A percentile compares a stretch with the other conserved stretches of the same genome.
Evolutionary conservation across 2,329 filamentous ascomycete genomes (phyloP).

Genomic region (Lachnellula cervina): DNA sequence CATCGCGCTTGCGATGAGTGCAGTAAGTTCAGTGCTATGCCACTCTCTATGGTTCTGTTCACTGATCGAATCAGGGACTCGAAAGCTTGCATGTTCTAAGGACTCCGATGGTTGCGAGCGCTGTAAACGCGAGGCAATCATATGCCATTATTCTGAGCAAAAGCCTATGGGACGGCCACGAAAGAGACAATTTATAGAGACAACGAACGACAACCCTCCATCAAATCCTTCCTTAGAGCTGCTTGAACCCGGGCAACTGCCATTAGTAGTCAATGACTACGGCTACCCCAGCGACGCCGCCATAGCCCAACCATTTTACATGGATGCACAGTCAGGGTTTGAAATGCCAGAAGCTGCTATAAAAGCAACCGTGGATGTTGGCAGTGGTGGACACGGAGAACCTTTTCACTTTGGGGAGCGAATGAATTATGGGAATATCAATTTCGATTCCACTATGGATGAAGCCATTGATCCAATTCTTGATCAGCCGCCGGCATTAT

Average conservation of each 20-base stretch:
- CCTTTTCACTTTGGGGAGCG: slow-evolving; percentile 22
- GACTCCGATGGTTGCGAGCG: slow-evolving; percentile 54
- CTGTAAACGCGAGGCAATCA: slow-evolving; percentile 52
- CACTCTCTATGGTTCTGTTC: slow-evolving; percentile 10
- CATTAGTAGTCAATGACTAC: slow-evolving; percentile 11
- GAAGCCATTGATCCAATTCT: neutral
- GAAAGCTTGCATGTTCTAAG: slow-evolving; percentile 63
- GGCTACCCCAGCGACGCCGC: slow-evolving; percentile 7
- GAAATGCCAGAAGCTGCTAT: neutral
- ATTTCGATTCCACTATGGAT: slow-evolving; percentile 5
- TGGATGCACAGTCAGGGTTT: neutral
- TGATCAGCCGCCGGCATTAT: slow-evolving; percentile 4
- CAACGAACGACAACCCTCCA: slow-evolving; percentile 11
- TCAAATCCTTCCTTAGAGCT: slow-evolving; percentile 1
- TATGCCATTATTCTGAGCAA: slow-evolving; percentile 58
- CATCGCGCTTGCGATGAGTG: slow-evolving; percentile 64
- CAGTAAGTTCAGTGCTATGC: slow-evolving; percentile 43
- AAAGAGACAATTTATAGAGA: slow-evolving; percentile 43
- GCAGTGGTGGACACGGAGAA: slow-evolving; percentile 1
- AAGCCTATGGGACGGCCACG: slow-evolving; percentile 63
- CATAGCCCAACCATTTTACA: slow-evolving; percentile 20
- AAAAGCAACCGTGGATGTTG: neutral
- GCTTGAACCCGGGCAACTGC: slow-evolving; percentile 13
- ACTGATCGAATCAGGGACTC: slow-evolving; percentile 42
- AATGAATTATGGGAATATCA: slow-evolving; percentile 17